Base-by-base conservation (phyloP, 2,329 filamentous ascomycete genomes). In the Orbilia javanica region DNA sequence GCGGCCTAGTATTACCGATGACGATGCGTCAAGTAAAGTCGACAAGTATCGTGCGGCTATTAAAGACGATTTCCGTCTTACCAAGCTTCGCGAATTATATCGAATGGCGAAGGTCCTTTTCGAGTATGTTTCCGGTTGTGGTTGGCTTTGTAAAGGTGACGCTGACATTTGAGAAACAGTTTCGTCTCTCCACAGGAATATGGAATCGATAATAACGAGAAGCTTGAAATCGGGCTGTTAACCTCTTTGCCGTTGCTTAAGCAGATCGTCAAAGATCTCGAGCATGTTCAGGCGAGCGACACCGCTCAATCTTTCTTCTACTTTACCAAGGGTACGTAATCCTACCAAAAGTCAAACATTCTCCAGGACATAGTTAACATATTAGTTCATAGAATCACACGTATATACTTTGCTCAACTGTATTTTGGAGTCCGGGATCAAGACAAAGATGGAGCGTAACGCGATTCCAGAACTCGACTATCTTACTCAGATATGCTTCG, bases 151-250 rank as follows among this genome's bases (percentile, higher is more conserved):
- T 18, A 1, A 10, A n/a, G 8, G 13, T 27, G n/a, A 57, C 42
- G 36, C 64, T 68, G 34, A 68, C 22, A 46, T 55, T 27, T 64
- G 7, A 20, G 0, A 5, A 67, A 34, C 52, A 81, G 81, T 84
- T 99, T 97, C 83, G 97, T 99, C 82, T 97, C 96, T 68, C 96
- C 96, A 0, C 96, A 99, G 82, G 96, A 99, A 84, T 99, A 99
- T 83, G 96, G 96, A 67, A 99, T 99, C 80, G 93, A 92, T 3
- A 92, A 97, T 82, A 91, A 90, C 75, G 96, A 99, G 85, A 99
- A 99, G 86, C 89, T 99, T n/a, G 96, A 99, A 83, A 99, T 99
- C 84, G 96, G 96, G 1, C 88, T 99, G 0, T 86, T 99, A 81
- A 99, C 96, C 0, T 97, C 94, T 11, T 86, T 99, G 55, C 96